phyloP scores from a whole-genome alignment of 345 rosid genomes.

The Pistacia integerrima region DNA sequence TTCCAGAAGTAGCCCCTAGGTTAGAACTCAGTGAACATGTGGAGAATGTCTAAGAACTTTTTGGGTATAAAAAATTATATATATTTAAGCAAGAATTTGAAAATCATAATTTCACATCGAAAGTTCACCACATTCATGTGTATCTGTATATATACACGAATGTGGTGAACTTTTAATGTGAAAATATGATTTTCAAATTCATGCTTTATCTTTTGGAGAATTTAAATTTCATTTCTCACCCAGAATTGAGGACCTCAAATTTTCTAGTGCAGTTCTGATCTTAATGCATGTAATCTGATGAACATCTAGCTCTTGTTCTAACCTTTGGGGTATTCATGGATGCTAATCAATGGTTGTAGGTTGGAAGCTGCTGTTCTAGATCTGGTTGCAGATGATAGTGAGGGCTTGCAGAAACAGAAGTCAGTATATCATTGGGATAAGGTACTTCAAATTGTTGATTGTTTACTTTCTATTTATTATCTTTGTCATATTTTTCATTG shows the following conservation, averaged over 20 bases:
- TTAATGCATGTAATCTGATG: conserved; percentile 12
- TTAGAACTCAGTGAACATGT: background rate
- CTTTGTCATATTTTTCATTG: background rate
- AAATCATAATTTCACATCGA: background rate
- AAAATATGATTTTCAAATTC: background rate
- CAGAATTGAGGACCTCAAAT: background rate
- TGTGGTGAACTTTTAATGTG: background rate
- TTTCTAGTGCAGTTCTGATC: background rate
- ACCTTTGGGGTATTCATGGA: background rate
- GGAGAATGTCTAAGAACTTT: too few species aligned
- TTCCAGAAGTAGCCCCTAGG: background rate
- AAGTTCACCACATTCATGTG: background rate
- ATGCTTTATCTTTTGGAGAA: background rate
- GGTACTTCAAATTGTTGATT: conserved; percentile 45
- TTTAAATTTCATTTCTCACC: background rate
- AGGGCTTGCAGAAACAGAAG: conserved; percentile 80
- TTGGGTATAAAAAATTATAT: conserved; percentile 1
- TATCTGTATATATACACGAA: too few species aligned
- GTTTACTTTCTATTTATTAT: background rate
- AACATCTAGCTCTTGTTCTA: background rate
- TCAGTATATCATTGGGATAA: conserved; percentile 87
- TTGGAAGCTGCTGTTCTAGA: conserved; percentile 88
- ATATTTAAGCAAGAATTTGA: conserved; percentile 4
- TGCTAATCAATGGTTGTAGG: conserved; percentile 37
- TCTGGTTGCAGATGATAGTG: conserved; percentile 91